phyloP scores from a whole-genome alignment of 2,329 filamentous ascomycete species.

The Neonectria ditissima region DNA sequence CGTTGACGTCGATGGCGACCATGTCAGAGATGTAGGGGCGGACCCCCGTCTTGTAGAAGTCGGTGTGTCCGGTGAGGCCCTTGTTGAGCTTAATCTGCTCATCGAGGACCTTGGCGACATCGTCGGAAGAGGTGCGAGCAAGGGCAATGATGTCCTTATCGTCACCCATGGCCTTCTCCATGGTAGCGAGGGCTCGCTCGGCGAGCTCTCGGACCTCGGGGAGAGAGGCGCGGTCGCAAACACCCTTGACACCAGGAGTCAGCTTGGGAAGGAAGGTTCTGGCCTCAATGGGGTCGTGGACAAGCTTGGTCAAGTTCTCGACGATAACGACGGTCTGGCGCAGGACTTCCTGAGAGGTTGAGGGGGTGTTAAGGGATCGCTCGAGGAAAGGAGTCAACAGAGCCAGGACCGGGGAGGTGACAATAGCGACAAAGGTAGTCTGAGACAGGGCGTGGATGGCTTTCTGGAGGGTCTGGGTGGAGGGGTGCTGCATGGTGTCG shows the following conservation, averaged over 20 bases:
- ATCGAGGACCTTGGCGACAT: slow-evolving; percentile 81
- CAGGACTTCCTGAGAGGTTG: slow-evolving; percentile 91
- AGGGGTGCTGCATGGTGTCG: slow-evolving; percentile 95
- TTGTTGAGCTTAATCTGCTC: slow-evolving; percentile 78
- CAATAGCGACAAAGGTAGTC: slow-evolving; percentile 97
- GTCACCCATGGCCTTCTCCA: slow-evolving; percentile 91
- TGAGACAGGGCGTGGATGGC: slow-evolving; percentile 96
- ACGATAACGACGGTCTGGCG: slow-evolving; percentile 96
- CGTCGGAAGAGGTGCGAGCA: slow-evolving; percentile 75
- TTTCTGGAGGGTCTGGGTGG: slow-evolving; percentile 88
- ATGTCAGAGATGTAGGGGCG: slow-evolving; percentile 84
- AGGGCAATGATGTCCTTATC: slow-evolving; percentile 76
- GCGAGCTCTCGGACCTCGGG: slow-evolving; percentile 95
- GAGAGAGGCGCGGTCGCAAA: slow-evolving; percentile 87
- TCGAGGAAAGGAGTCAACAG: slow-evolving; percentile 95
- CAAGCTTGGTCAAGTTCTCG: slow-evolving; percentile 97
- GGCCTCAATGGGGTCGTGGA: slow-evolving; percentile 94
- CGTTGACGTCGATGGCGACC: slow-evolving; percentile 89
- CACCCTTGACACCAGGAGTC: slow-evolving; percentile 90
- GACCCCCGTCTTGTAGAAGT: slow-evolving; percentile 71
- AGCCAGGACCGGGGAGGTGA: slow-evolving; percentile 94
- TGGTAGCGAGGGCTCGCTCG: slow-evolving; percentile 83
- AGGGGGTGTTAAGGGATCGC: slow-evolving; percentile 90
- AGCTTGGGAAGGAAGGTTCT: slow-evolving; percentile 95
- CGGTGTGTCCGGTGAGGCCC: slow-evolving; percentile 68